Percentiles rank a stretch among this genome's conserved stretches.
phyloP scores from a whole-genome alignment of 495 filamentous ascomycete species.

The Achaetomiella virescens region DNA sequence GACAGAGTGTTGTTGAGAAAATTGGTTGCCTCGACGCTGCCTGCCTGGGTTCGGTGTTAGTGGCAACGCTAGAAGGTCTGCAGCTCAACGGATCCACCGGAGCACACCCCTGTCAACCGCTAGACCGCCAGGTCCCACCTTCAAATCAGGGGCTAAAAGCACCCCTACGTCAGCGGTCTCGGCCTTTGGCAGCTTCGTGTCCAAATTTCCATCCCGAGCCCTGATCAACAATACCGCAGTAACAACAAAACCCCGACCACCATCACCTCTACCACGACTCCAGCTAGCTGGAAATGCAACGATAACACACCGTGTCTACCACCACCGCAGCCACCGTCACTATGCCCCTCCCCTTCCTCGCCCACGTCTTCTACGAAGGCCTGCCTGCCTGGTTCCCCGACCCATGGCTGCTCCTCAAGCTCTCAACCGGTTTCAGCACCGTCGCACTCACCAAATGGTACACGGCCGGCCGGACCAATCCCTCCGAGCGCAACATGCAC shows the following conservation, averaged over 20 bases:
- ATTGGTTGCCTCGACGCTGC: no score
- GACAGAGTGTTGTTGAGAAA: no score
- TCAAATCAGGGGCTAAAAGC: slow-evolving; percentile 6
- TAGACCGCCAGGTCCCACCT: neutral
- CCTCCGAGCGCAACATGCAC: slow-evolving; percentile 80
- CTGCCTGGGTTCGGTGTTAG: no score
- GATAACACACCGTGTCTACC: no score
- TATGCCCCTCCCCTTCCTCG: slow-evolving; percentile 79
- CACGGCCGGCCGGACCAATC: slow-evolving; percentile 67
- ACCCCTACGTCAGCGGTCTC: slow-evolving; percentile 13
- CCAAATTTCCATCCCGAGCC: neutral
- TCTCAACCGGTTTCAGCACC: slow-evolving; percentile 50
- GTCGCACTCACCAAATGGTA: slow-evolving; percentile 69
- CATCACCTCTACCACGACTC: no score
- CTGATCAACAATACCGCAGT: slow-evolving; percentile 1
- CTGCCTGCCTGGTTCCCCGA: slow-evolving; percentile 58
- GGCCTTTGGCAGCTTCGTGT: neutral
- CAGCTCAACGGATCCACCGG: neutral
- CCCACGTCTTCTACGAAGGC: slow-evolving; percentile 56
- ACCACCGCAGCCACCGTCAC: neutral
- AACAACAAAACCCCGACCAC: neutral
- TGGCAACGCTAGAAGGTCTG: no score
- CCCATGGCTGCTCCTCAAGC: slow-evolving; percentile 53
- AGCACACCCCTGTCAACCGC: slow-evolving; percentile 4
- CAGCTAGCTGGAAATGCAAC: no score